Percentiles rank a stretch among this genome's conserved stretches.
These are phyloP conservation scores for Solanum microdontum DNA, from an alignment of 257 asterid genomes.

Conservation along the genomic window DNA sequence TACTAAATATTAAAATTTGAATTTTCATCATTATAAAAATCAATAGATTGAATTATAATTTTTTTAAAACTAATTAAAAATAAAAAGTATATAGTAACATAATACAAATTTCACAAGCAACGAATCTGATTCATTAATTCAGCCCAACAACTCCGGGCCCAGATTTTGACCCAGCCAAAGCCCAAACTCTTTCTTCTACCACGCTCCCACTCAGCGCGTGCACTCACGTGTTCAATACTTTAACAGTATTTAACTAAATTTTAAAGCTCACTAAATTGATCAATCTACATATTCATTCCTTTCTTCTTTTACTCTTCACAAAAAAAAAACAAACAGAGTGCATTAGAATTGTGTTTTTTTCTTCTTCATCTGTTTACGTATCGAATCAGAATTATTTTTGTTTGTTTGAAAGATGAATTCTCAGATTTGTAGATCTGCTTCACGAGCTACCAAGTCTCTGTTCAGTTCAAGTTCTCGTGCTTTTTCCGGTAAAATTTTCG, in stretches of 20 bases:
- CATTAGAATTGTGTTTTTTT: not conserved
- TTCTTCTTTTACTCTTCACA: not conserved
- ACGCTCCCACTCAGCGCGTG: not conserved
- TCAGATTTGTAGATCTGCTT: conserved; percentile 64
- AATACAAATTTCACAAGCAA: not conserved
- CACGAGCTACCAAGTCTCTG: conserved; percentile 45
- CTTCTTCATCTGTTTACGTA: not conserved
- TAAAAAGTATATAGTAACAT: not conserved
- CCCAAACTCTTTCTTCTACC: not conserved
- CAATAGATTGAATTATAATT: not conserved
- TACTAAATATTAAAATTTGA: not conserved
- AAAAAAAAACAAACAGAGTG: not conserved
- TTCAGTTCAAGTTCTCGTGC: conserved; percentile 50
- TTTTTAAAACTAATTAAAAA: not conserved
- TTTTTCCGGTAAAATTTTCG: conserved; percentile 44
- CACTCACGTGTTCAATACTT: not conserved
- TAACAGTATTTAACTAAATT: not conserved
- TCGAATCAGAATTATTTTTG: not conserved
- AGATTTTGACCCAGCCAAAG: not conserved
- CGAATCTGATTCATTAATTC: not conserved
- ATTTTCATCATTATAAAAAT: not conserved
- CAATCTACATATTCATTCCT: not conserved
- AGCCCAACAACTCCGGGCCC: not conserved
- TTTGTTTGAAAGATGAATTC: conserved; percentile 47
- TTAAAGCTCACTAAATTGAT: not conserved